These are phyloP conservation scores for Penicillium sp. DNA, from an alignment of 2,329 filamentous ascomycete genomes.

Conservation along the genomic window DNA sequence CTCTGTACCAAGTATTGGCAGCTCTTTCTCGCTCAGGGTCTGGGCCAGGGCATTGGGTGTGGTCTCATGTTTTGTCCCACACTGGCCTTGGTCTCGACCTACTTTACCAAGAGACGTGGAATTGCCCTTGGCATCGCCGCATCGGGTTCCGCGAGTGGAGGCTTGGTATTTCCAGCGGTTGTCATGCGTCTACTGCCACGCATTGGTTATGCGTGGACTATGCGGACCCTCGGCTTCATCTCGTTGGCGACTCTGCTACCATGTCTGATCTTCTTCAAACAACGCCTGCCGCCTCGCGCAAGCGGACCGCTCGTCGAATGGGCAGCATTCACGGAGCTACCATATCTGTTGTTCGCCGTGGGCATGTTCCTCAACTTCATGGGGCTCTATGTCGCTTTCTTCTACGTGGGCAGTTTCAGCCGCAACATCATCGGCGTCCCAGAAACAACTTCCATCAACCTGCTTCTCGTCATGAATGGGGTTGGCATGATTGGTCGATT, in stretches of 20 bases:
- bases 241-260: conserved; percentile 46
- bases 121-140: conserved; percentile 57
- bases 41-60: conserved; percentile 53
- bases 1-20: conserved; percentile 48
- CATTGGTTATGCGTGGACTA: conserved; percentile 60
- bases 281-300: conserved; percentile 47
- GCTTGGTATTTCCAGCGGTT: conserved; percentile 58
- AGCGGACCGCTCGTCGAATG: conserved; percentile 49
- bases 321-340: conserved; percentile 47
- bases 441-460: conserved; percentile 48
- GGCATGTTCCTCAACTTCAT: conserved; percentile 46
- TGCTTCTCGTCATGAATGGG: conserved; percentile 61
- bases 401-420: conserved; percentile 43
- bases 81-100: conserved; percentile 53
- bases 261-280: conserved; percentile 43
- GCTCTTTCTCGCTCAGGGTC: conserved; percentile 47
- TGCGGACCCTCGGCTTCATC: conserved; percentile 57
- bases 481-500: conserved; percentile 55
- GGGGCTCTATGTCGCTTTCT: conserved; percentile 52
- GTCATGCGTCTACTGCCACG: conserved; percentile 52
- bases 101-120: conserved; percentile 55
- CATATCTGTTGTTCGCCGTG: conserved; percentile 43
- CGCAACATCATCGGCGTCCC: conserved; percentile 38
- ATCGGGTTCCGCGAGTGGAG: conserved; percentile 56
- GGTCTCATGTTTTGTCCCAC: conserved; percentile 52